Conservation (phyloP, 345 rosid species). For the Excoecaria cochinchinensis region DNA sequence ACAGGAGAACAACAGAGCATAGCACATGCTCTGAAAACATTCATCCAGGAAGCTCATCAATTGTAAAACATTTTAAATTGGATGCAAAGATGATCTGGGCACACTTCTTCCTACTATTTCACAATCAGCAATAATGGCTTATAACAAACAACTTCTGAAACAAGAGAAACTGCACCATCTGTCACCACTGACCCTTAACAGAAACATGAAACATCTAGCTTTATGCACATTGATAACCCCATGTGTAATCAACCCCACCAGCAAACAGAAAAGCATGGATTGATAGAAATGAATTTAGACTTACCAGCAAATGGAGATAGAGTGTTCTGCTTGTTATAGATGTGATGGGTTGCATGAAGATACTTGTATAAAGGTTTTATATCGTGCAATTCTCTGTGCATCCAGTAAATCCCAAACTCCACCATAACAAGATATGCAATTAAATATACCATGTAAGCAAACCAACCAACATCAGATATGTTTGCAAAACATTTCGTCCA, state of each 20-base stretch:
- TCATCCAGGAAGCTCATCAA: background rate
- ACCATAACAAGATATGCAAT: slow-evolving; percentile 56
- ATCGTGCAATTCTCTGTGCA: slow-evolving; percentile 94
- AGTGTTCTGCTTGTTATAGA: slow-evolving; percentile 96
- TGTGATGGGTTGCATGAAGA: slow-evolving; percentile 88
- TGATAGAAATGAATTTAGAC: slow-evolving; percentile 14
- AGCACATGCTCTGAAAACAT: background rate
- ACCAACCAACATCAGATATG: slow-evolving; percentile 67
- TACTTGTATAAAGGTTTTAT: slow-evolving; percentile 86
- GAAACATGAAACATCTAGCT: background rate
- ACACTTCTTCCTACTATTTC: background rate
- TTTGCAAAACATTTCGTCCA: slow-evolving; percentile 76
- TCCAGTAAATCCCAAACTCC: slow-evolving; percentile 96
- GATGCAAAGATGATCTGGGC: background rate
- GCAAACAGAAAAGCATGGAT: slow-evolving; percentile 1
- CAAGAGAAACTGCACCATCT: background rate
- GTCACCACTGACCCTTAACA: background rate
- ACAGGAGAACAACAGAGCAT: background rate
- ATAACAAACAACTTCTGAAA: background rate
- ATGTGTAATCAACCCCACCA: slow-evolving; percentile 3
- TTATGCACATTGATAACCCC: background rate
- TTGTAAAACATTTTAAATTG: background rate
- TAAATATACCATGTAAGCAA: slow-evolving; percentile 45
- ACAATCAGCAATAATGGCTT: background rate
- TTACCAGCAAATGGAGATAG: slow-evolving; percentile 96